phyloP scores from a whole-genome alignment of 2,329 filamentous ascomycete species.

The Xylariales sp. region DNA sequence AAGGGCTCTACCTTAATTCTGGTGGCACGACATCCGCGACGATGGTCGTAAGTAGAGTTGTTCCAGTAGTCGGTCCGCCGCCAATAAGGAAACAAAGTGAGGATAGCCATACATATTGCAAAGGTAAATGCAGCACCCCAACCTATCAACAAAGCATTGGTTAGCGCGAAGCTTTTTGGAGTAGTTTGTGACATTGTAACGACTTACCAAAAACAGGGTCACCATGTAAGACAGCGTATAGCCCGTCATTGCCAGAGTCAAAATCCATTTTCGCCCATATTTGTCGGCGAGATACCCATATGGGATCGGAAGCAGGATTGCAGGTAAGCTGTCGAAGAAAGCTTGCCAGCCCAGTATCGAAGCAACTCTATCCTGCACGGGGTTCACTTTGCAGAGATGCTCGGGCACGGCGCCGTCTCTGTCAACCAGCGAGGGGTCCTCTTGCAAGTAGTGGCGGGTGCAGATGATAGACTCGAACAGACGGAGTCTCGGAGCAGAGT shows the following conservation, averaged over 20 bases:
- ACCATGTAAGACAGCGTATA: slow-evolving; percentile 7
- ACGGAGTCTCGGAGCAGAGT: slow-evolving; percentile 12
- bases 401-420: slow-evolving; percentile 12
- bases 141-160: background rate
- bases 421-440: slow-evolving; percentile 7
- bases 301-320: slow-evolving; percentile 10
- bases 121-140: background rate
- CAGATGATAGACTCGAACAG: slow-evolving; percentile 15
- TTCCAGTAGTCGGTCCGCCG: background rate
- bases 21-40: slow-evolving; percentile 3
- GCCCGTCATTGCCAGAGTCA: slow-evolving; percentile 8
- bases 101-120: slow-evolving; percentile 2
- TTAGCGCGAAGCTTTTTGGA: background rate
- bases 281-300: slow-evolving; percentile 12
- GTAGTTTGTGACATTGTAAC: background rate
- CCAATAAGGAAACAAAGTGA: background rate
- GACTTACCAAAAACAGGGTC: slow-evolving; percentile 9
- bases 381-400: slow-evolving; percentile 12
- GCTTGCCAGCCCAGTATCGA: slow-evolving; percentile 13
- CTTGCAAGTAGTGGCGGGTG: slow-evolving; percentile 8
- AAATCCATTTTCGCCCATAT: slow-evolving; percentile 13
- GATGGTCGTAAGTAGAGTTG: slow-evolving; percentile 2
- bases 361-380: slow-evolving; percentile 12
- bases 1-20: slow-evolving; percentile 4
- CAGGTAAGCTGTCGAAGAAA: slow-evolving; percentile 13